Conservation (phyloP, 768 basidiomycete species). For the Xerocomellus dryophilus region DNA sequence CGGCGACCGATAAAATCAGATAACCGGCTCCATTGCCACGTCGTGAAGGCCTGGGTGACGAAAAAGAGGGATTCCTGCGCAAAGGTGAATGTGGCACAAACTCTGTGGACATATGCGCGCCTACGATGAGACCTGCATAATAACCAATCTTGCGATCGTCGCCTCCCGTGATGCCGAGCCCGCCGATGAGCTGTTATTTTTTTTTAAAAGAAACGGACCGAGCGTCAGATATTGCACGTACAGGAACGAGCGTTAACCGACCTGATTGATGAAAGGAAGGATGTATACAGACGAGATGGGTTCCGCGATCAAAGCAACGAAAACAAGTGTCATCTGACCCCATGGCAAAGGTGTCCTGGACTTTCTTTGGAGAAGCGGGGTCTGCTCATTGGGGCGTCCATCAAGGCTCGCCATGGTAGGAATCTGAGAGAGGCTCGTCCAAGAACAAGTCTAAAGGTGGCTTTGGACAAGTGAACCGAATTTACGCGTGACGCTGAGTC, state of each 20-base stretch:
- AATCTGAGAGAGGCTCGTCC: too few species aligned
- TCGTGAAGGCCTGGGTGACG: conserved; percentile 51
- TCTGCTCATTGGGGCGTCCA: conserved; percentile 45
- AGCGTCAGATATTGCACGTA: neutral
- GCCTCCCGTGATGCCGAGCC: conserved; percentile 61
- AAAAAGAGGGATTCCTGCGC: conserved; percentile 62
- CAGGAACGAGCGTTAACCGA: conserved; percentile 9
- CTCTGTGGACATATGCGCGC: conserved; percentile 21
- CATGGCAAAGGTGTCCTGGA: conserved; percentile 47
- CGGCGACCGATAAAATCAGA: conserved; percentile 62
- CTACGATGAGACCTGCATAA: conserved; percentile 58
- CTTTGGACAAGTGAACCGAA: too few species aligned
- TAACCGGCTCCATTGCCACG: conserved; percentile 61
- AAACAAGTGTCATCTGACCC: conserved; percentile 46
- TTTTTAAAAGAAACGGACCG: neutral
- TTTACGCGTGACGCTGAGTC: too few species aligned
- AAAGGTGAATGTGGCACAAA: neutral
- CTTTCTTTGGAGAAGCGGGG: conserved; percentile 39
- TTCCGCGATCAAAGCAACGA: conserved; percentile 52
- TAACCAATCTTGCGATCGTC: conserved; percentile 65
- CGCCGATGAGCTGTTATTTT: conserved; percentile 49
- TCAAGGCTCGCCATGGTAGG: conserved; percentile 1
- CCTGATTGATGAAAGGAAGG: conserved; percentile 63
- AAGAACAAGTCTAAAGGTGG: too few species aligned
- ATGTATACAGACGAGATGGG: conserved; percentile 58